These are phyloP conservation scores for Cudoniella acicularis DNA, from an alignment of 495 filamentous ascomycete species.

Conservation along the genomic window DNA sequence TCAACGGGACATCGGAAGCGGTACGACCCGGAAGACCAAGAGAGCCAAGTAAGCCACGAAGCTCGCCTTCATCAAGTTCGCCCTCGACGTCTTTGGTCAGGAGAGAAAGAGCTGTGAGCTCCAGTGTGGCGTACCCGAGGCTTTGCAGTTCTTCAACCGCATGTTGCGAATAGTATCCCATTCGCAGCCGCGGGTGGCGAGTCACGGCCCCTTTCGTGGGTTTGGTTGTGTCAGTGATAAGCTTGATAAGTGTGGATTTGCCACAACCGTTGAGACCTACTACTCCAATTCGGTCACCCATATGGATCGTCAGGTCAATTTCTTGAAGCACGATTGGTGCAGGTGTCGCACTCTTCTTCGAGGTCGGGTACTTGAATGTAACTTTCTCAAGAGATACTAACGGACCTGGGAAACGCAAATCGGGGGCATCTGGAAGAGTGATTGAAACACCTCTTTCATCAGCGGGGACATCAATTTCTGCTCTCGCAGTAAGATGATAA, in stretches of 20 bases:
- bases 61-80: conserved; percentile 55
- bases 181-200: conserved; percentile 58
- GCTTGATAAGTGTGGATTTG: conserved; percentile 70
- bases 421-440: conserved; percentile 53
- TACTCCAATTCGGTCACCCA: conserved; percentile 66
- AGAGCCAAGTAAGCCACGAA: conserved; percentile 56
- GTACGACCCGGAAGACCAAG: conserved; percentile 63
- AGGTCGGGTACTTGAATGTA: conserved; percentile 49
- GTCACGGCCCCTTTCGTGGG: conserved; percentile 52
- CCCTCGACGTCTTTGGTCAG: conserved; percentile 37
- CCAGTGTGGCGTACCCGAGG: conserved; percentile 37
- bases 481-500: conserved; percentile 50
- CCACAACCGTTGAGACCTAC: conserved; percentile 68
- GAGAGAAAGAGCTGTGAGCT: conserved; percentile 59
- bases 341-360: conserved; percentile 22
- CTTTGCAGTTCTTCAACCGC: conserved; percentile 64
- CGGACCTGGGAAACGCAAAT: conserved; percentile 70
- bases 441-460: conserved; percentile 61
- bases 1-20: conserved; percentile 66
- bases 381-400: conserved; percentile 66
- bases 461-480: conserved; percentile 64
- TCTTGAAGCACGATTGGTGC: conserved; percentile 44
- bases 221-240: conserved; percentile 48
- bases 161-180: conserved; percentile 77
- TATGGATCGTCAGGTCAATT: conserved; percentile 60